phyloP scores from a whole-genome alignment of 2,329 filamentous ascomycete species.

The Monosporascus ibericus region DNA sequence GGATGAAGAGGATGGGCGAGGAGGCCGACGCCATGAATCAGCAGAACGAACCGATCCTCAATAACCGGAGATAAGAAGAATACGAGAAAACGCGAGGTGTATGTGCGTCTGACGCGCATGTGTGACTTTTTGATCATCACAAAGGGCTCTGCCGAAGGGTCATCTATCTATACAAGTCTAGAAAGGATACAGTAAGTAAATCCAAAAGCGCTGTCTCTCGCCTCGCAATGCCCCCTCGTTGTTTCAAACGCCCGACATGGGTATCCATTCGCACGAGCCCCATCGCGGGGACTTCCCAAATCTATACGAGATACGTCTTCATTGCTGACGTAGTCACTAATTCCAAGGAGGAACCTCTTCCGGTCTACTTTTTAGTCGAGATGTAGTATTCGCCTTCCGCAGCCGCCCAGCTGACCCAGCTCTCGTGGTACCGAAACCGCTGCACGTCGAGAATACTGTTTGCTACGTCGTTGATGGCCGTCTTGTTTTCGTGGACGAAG shows the following conservation, averaged over 20 bases:
- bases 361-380: conserved; percentile 62
- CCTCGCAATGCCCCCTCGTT: background rate
- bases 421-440: conserved; percentile 53
- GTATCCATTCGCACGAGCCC: background rate
- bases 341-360: conserved; percentile 5
- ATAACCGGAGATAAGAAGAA: conserved; percentile 16
- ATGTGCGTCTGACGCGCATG: background rate
- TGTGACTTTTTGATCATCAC: conserved; percentile 5
- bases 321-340: conserved; percentile 1
- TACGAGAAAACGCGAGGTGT: conserved; percentile 1
- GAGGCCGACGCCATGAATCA: conserved; percentile 86
- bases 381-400: conserved; percentile 82
- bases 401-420: conserved; percentile 89
- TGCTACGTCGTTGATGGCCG: conserved; percentile 71
- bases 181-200: conserved; percentile 21
- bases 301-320: background rate
- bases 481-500: conserved; percentile 77
- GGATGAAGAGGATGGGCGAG: conserved; percentile 81
- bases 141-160: conserved; percentile 12
- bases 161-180: conserved; percentile 14
- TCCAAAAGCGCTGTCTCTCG: conserved; percentile 4
- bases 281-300: conserved; percentile 5
- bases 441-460: conserved; percentile 72
- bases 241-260: background rate
- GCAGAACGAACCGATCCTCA: conserved; percentile 42